Percentiles rank a stretch among this genome's conserved stretches.
phyloP scores from a whole-genome alignment of 305 asterid species.

The Rubia tinctorum region DNA sequence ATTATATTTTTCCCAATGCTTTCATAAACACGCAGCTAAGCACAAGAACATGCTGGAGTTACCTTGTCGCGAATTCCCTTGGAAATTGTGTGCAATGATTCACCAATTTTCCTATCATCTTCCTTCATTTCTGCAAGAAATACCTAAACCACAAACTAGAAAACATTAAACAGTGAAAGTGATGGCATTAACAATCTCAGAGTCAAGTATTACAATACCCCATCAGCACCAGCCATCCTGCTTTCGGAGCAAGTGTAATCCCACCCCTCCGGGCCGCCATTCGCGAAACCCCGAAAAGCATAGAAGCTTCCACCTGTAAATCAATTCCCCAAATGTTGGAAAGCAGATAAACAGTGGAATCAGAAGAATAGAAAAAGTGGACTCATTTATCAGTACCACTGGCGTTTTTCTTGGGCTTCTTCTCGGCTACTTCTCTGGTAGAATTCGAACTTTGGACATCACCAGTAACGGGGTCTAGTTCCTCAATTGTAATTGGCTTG shows the following conservation, averaged over 20 bases:
- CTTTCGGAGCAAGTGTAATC: constrained; percentile 64
- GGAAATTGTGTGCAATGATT: constrained; percentile 69
- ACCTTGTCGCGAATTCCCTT: constrained; percentile 78
- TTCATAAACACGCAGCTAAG: background rate
- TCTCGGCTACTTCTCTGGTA: constrained; percentile 41
- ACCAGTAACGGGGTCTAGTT: constrained; percentile 48
- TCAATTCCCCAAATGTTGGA: constrained; percentile 14
- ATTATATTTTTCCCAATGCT: background rate
- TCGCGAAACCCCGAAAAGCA: constrained; percentile 53
- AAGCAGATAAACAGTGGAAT: background rate
- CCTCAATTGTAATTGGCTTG: constrained; percentile 61
- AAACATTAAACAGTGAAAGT: constrained; percentile 5
- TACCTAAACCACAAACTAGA: constrained; percentile 36
- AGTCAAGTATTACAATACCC: constrained; percentile 32
- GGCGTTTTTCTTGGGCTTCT: constrained; percentile 26
- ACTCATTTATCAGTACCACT: constrained; percentile 26
- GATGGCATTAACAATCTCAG: background rate
- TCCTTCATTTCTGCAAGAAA: constrained; percentile 70
- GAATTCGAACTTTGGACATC: constrained; percentile 34
- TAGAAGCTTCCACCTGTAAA: constrained; percentile 42
- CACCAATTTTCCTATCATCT: constrained; percentile 59
- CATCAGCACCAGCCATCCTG: constrained; percentile 63
- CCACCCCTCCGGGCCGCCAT: constrained; percentile 60
- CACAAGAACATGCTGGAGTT: background rate
- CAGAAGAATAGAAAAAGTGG: background rate